Percentiles rank a stretch among this genome's conserved stretches.
These are phyloP conservation scores for Mycena maculata DNA, from an alignment of 768 basidiomycete species.

Conservation along the genomic window DNA sequence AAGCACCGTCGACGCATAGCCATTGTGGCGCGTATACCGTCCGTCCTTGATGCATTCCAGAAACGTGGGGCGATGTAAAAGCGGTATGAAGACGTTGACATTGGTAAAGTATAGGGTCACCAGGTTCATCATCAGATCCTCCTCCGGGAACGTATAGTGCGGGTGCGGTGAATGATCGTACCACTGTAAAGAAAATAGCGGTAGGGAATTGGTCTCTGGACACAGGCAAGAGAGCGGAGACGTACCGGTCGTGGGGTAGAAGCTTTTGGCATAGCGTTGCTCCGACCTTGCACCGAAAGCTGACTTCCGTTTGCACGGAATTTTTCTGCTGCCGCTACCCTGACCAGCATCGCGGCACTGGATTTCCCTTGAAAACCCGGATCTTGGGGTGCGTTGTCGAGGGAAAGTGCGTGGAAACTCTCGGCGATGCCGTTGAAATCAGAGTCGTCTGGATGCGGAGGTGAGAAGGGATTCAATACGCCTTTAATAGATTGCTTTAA, in stretches of 20 bases:
- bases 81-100: constrained; percentile 53
- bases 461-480: not conserved
- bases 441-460: not conserved
- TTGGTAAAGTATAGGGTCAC: constrained; percentile 62
- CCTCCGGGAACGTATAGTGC: not conserved
- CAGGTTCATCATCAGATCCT: constrained; percentile 48
- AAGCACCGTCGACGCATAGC: constrained; percentile 58
- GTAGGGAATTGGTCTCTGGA: not conserved
- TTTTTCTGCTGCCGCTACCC: not conserved
- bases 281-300: no score
- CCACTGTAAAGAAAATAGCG: no score
- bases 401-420: constrained; percentile 3
- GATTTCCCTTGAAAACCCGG: constrained; percentile 19
- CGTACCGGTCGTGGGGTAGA: constrained; percentile 1
- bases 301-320: no score
- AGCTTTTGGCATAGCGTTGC: not conserved
- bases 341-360: constrained; percentile 7
- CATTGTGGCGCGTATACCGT: constrained; percentile 49
- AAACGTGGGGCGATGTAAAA: constrained; percentile 66
- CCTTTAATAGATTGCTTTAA: no score
- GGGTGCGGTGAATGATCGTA: not conserved
- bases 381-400: not conserved
- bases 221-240: no score
- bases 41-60: constrained; percentile 49
- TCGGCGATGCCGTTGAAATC: not conserved